These are phyloP conservation scores for Darksidea phi DNA, from an alignment of 495 filamentous ascomycete genomes.

Conservation along the genomic window DNA sequence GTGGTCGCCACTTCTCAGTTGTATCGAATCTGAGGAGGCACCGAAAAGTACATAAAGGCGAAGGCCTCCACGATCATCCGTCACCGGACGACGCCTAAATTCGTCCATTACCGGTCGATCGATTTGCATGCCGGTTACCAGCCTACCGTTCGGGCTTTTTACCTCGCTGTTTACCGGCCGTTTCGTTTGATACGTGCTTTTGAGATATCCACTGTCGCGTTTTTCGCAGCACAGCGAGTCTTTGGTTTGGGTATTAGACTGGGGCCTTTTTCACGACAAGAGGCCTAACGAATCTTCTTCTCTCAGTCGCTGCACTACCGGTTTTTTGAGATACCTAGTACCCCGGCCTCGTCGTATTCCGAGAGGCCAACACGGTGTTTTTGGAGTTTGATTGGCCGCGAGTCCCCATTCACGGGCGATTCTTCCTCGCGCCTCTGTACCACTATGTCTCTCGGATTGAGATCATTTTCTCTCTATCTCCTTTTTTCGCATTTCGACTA, in stretches of 20 bases:
- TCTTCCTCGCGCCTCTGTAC: conserved; percentile 17
- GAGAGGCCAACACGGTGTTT: conserved; percentile 12
- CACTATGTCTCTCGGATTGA: conserved; percentile 1
- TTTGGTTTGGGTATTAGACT: conserved; percentile 24
- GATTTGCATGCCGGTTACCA: neutral
- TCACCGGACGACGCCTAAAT: conserved; percentile 41
- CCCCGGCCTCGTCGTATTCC: neutral
- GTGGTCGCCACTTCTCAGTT: conserved; percentile 94
- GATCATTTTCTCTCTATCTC: neutral
- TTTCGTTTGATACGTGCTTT: conserved; percentile 22
- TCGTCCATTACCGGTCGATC: conserved; percentile 3
- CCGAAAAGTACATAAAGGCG: conserved; percentile 93
- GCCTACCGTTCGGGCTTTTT: neutral
- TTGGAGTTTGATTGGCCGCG: conserved; percentile 2
- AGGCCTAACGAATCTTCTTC: conserved; percentile 20
- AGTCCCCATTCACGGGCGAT: conserved; percentile 25
- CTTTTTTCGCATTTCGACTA: neutral
- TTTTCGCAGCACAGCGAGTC: conserved; percentile 22
- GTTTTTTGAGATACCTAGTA: conserved; percentile 2
- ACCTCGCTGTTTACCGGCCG: conserved; percentile 7
- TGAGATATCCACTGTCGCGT: conserved; percentile 38
- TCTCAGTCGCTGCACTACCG: conserved; percentile 22
- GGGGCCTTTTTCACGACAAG: conserved; percentile 19
- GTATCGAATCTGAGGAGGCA: conserved; percentile 94
- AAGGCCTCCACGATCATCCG: conserved; percentile 51